phyloP scores from a whole-genome alignment of 1,284 basidiomycete genomes.

The Kalmanozyma brasiliensis region DNA sequence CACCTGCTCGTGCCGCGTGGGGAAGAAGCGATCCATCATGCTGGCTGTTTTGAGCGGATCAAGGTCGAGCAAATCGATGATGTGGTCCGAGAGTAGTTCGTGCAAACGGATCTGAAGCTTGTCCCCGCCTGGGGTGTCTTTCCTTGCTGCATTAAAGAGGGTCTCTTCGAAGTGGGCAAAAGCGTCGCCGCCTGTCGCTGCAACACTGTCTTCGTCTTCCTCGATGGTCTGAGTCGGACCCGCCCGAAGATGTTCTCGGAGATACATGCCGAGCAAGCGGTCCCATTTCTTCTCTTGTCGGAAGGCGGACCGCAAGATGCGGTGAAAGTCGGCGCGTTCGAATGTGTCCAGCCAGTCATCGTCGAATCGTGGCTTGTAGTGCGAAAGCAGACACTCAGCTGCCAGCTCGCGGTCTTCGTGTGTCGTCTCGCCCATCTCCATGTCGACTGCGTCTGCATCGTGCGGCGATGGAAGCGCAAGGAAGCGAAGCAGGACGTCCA shows the following conservation, averaged over 20 bases:
- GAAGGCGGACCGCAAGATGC: conserved; percentile 85
- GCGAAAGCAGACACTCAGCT: conserved; percentile 91
- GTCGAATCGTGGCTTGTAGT: conserved; percentile 83
- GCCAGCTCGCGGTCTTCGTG: conserved; percentile 94
- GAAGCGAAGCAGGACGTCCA: conserved; percentile 81
- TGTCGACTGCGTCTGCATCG: conserved; percentile 55
- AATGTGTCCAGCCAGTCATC: conserved; percentile 79
- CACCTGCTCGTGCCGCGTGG: conserved; percentile 73
- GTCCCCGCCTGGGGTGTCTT: conserved; percentile 8
- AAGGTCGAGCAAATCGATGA: conserved; percentile 72
- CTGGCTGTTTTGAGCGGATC: conserved; percentile 77
- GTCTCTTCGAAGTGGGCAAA: conserved; percentile 46
- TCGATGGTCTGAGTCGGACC: background rate
- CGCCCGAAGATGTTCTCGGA: conserved; percentile 29
- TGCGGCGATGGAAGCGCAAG: conserved; percentile 82
- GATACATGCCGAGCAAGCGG: conserved; percentile 35
- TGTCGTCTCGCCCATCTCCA: conserved; percentile 69
- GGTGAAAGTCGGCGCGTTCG: conserved; percentile 85
- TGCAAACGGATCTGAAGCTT: conserved; percentile 30
- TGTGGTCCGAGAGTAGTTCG: conserved; percentile 34
- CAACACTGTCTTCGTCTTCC: background rate
- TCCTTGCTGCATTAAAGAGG: conserved; percentile 36
- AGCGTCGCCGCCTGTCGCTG: conserved; percentile 13
- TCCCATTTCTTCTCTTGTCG: conserved; percentile 81
- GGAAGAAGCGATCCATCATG: conserved; percentile 77